A percentile compares a stretch with the other conserved stretches of the same genome.
Conservation (phyloP, 495 filamentous ascomycete species). For the Cudoniella acicularis region DNA sequence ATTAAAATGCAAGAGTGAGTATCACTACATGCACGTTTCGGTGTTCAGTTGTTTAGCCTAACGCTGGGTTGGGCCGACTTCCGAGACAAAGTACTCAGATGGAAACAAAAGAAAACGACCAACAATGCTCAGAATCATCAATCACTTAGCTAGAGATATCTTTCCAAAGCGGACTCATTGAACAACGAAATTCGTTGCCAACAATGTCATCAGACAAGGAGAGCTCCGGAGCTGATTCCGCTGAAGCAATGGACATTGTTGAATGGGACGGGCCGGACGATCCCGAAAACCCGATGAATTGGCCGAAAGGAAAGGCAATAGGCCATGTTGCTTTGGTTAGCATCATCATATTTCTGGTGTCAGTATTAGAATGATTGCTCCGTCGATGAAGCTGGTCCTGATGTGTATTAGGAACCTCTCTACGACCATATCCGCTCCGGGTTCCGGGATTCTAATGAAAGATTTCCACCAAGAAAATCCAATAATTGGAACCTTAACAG, state of each 20-base stretch:
- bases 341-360: conserved; percentile 53
- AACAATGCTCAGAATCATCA: not conserved
- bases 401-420: conserved; percentile 54
- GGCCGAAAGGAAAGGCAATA: conserved; percentile 36
- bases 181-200: not conserved
- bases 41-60: not conserved
- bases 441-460: conserved; percentile 47
- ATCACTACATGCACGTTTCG: not conserved
- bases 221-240: not conserved
- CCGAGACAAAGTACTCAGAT: not conserved
- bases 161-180: not conserved
- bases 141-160: not conserved
- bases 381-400: not conserved
- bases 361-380: not conserved
- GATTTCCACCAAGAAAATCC: conserved; percentile 52
- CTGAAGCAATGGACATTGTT: not conserved
- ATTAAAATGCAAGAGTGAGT: not conserved
- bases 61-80: not conserved
- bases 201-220: not conserved
- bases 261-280: conserved; percentile 46
- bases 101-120: not conserved
- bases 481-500: conserved; percentile 54
- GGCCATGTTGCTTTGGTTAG: conserved; percentile 45
- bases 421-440: conserved; percentile 31
- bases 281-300: conserved; percentile 39